Evolutionary conservation across 2,329 filamentous ascomycete genomes (phyloP), one percentile per base, ranked within the genome.

Genomic region (Chaetomium globosum): DNA sequence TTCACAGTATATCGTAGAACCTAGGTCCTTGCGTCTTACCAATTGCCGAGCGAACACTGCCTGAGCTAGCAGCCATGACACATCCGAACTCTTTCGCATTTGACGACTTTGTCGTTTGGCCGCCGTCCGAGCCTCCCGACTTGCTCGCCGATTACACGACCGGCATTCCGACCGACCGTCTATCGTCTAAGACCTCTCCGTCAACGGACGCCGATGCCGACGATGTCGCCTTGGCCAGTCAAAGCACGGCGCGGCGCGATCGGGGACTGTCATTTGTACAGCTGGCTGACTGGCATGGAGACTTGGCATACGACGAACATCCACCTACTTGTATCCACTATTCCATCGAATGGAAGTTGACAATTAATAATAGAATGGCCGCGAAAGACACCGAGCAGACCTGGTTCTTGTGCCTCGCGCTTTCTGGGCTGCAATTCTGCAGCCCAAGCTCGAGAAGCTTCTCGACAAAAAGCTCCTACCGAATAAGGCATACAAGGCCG

Each of bases 281-380:
- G 31, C 19, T 59, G 21, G 39, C 56, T 33, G 23, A 59, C 43
- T 49, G n/a, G 56, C 4, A 28, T 33, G 43, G 31, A 46, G 28
- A 48, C 43, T 31, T 33, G 56, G 7, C 43, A 59, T 59, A 59
- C 28, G 43, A 59, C 19, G 56, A 46, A 46, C 56, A 49, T n/a
- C 56, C 43, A 4, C 56, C 56, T 59, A 49, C 56, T 19, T 49
- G 26, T 21, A 59, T 59, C 39, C 43, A 48, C 21, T 59, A 59
- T 33, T 59, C 56, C 12, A 59, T 59, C 28, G 56, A 59, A 10
- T 59, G 56, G 56, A 59, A 59, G 56, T 48, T 49, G 19, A 59
- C 43, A 16, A 28, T 49, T 6, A 59, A 59, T 30, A 59, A 49
- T 31, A 49, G 43, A 59, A 33, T 48, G 16, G 56, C 43, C 28